Base-by-base conservation (phyloP, 305 asterid species). In the Fraxinus baroniana region DNA sequence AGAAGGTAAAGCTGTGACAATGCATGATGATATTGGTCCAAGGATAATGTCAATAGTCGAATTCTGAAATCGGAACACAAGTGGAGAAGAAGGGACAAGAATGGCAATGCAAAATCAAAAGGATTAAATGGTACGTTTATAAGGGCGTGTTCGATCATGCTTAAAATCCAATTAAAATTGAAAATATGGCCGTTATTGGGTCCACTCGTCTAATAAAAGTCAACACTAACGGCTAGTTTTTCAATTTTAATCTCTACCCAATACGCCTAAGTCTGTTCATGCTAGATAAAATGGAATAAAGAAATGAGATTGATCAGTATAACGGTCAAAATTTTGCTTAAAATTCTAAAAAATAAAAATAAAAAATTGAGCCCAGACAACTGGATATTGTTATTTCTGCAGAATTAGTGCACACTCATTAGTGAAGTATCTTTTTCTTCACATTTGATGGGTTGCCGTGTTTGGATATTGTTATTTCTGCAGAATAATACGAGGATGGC, bases 401-500 rank as follows among this genome's bases (percentile, higher is more conserved):
- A 26, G 30, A 26, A 26, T 10, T 10, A 44, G 52, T 44, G 55
- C 0, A 44, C 55, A 44, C 10, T 44, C 7, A 6, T 57, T 3
- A 7, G 30, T 62, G 33, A 64, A 64, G 4, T 17, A 28, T 77
- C 41, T 1, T 26, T 41, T 74, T 26, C 36, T 17, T 44, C 2
- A 64, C 0, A 5, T 26, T 82, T 55, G 52, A 26, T 17, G 70
- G 17, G 74, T n/a, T 3, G 13, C 74, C 35, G 41, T 28, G 13
- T 49, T 26, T 35, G 49, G 7, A 78, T 18, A 57, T 78, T 60
- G 37, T 0, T 9, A 57, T 2, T 76, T 78, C 20, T 79, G 79
- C 96, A 95, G 97, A 94, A 90, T 77, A 92, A 92, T 81, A 88
- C 99, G 39, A 94, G 92, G 87, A 95, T 95, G 99, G 97, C 99